Evolutionary conservation across 495 filamentous ascomycete genomes (phyloP).

Genomic region (Podospora pseudopauciseta): DNA sequence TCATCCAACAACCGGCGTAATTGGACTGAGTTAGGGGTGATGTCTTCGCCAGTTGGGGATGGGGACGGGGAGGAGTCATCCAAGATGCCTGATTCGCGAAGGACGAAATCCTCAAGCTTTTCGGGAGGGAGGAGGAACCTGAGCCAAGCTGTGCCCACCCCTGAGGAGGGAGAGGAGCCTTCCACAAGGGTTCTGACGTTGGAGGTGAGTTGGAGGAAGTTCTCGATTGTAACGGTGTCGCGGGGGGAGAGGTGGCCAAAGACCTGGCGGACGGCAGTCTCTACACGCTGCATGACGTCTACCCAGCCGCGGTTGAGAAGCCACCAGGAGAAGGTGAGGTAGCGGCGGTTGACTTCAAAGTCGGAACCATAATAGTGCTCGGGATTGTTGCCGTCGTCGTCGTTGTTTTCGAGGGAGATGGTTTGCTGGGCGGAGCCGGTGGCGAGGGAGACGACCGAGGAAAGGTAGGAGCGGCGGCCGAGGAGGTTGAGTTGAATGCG

Average conservation of each 20-base stretch:
- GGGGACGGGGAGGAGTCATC: constrained; percentile 30
- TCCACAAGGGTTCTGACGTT: constrained; percentile 83
- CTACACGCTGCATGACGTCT: constrained; percentile 72
- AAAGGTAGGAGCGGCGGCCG: constrained; percentile 89
- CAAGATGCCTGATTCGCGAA: constrained; percentile 77
- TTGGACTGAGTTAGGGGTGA: neutral
- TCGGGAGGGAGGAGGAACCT: constrained; percentile 74
- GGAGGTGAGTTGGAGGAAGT: constrained; percentile 70
- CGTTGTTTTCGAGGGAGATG: constrained; percentile 85
- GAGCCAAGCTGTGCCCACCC: constrained; percentile 69
- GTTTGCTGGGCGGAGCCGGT: constrained; percentile 56
- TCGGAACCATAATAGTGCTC: constrained; percentile 82
- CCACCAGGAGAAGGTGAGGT: constrained; percentile 98
- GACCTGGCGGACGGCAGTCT: constrained; percentile 61
- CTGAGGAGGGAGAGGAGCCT: constrained; percentile 62
- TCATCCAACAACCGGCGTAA: constrained; percentile 70
- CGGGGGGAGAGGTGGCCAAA: constrained; percentile 84
- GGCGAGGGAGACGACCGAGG: constrained; percentile 86
- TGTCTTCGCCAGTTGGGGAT: constrained; percentile 9
- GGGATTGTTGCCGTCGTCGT: constrained; percentile 62
- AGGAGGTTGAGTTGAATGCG: constrained; percentile 96
- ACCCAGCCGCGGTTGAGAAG: constrained; percentile 87
- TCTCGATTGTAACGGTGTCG: constrained; percentile 76
- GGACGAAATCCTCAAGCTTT: constrained; percentile 73
- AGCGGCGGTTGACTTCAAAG: constrained; percentile 89